These are phyloP conservation scores for Aspergillus brunneoviolaceus DNA, from an alignment of 2,329 filamentous ascomycete species.

Conservation along the genomic window DNA sequence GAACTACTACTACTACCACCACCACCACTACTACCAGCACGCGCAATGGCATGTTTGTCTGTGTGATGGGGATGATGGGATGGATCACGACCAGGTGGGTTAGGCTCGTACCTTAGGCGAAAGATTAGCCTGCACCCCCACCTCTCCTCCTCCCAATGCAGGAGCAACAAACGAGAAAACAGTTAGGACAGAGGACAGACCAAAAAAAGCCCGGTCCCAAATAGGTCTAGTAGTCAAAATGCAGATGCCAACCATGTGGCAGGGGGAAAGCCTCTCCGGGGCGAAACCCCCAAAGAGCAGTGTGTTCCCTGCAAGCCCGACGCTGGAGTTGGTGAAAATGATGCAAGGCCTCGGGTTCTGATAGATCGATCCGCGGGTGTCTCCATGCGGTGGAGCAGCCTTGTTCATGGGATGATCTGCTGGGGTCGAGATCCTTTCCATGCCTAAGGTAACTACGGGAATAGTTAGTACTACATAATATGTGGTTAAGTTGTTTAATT, in stretches of 20 bases:
- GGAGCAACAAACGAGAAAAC: not conserved
- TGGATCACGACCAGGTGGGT: not conserved
- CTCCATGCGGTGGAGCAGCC: not conserved
- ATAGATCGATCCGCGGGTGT: not conserved
- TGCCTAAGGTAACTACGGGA: no score
- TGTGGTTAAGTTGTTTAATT: no score
- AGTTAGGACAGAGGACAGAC: not conserved
- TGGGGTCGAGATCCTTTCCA: not conserved
- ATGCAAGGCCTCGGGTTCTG: not conserved
- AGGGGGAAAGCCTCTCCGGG: not conserved
- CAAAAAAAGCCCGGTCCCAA: not conserved
- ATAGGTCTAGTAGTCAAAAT: constrained; percentile 6
- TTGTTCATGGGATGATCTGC: not conserved
- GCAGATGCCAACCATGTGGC: constrained; percentile 38
- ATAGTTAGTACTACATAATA: no score
- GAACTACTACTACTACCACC: no score
- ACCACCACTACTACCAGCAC: no score
- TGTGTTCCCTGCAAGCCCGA: not conserved
- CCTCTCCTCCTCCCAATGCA: not conserved
- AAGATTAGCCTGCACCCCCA: not conserved
- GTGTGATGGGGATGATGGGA: not conserved
- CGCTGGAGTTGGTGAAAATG: not conserved
- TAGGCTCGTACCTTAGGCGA: constrained; percentile 4
- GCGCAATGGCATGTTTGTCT: not conserved
- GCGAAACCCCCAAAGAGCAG: not conserved